Percentiles rank a stretch among this genome's conserved stretches.
Conservation (phyloP, 768 basidiomycete genomes). For the Auricularia heimuer region DNA sequence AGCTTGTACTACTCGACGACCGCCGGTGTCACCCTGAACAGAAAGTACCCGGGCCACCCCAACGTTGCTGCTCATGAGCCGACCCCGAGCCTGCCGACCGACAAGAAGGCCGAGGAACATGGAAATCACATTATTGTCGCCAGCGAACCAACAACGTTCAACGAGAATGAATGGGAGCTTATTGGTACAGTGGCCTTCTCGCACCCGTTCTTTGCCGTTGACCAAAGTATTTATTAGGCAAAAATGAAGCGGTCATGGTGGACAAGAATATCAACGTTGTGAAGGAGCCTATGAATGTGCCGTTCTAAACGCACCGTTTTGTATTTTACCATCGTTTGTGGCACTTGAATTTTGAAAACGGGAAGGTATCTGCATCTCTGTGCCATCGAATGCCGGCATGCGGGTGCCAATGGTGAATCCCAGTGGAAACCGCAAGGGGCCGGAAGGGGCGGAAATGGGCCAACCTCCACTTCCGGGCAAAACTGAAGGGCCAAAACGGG, state of each 20-base stretch:
- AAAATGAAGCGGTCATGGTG: neutral
- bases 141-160: conserved; percentile 25
- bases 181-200: conserved; percentile 5
- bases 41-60: conserved; percentile 27
- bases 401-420: no score
- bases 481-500: no score
- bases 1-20: conserved; percentile 24
- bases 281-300: neutral
- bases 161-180: conserved; percentile 21
- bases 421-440: no score
- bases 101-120: conserved; percentile 20
- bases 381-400: no score
- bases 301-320: no score
- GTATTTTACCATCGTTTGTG: no score
- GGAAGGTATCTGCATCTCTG: no score
- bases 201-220: neutral
- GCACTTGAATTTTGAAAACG: no score
- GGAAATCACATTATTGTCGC: conserved; percentile 25
- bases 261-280: neutral
- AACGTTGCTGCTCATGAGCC: conserved; percentile 13
- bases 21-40: conserved; percentile 23
- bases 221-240: neutral
- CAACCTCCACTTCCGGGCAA: no score
- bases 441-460: no score
- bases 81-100: conserved; percentile 9